A percentile compares a stretch with the other conserved stretches of the same genome.
Evolutionary conservation across 2,329 filamentous ascomycete genomes (phyloP).

Genomic region (Apiospora aurea): DNA sequence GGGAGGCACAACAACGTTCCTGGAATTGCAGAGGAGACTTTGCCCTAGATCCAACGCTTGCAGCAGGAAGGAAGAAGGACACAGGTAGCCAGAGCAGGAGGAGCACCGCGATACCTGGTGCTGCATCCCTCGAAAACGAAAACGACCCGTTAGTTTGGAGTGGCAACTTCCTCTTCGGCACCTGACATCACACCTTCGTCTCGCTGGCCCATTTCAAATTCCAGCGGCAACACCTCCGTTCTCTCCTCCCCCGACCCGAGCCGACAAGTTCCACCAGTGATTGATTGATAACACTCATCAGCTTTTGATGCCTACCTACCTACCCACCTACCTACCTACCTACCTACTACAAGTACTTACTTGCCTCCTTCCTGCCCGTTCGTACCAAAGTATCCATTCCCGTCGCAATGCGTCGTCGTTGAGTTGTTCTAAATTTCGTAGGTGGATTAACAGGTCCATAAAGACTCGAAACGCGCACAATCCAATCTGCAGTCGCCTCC

Average conservation of each 20-base stretch:
- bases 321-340: neutral
- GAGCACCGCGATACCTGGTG: neutral
- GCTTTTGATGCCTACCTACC: neutral
- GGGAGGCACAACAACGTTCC: neutral
- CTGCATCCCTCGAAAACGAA: too few species aligned
- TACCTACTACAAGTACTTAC: neutral
- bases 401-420: neutral
- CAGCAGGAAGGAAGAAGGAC: neutral
- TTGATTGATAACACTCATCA: neutral
- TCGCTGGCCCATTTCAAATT: neutral
- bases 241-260: neutral
- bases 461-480: neutral
- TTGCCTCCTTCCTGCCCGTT: neutral
- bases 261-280: neutral
- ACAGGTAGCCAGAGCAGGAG: neutral
- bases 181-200: slow-evolving; percentile 11
- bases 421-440: neutral
- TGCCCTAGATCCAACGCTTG: neutral
- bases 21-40: neutral
- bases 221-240: neutral
- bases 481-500: neutral
- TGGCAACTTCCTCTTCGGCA: neutral
- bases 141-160: neutral
- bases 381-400: neutral
- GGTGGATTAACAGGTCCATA: neutral